These are phyloP conservation scores for Yarrowia divulgata DNA, from an alignment of 805 yeast species.

Conservation along the genomic window DNA sequence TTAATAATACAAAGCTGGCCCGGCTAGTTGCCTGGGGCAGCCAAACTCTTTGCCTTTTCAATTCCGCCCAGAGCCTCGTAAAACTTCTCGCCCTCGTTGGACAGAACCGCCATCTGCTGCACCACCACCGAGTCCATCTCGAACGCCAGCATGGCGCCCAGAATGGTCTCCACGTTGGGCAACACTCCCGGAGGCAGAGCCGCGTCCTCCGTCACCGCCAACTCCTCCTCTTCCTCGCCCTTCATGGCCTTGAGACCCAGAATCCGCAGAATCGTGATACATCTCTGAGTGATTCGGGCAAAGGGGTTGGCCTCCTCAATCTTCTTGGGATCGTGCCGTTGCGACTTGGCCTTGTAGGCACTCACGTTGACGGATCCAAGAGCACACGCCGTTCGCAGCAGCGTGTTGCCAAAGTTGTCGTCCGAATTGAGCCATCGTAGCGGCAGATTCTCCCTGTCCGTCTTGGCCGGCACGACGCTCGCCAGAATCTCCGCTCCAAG, in stretches of 20 bases:
- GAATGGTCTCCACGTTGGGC: constrained; percentile 52
- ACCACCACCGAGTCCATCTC: constrained; percentile 53
- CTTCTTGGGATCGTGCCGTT: constrained; percentile 30
- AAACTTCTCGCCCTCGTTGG: constrained; percentile 46
- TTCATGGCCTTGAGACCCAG: constrained; percentile 50
- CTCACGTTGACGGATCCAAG: constrained; percentile 51
- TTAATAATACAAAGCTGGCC: constrained; percentile 33
- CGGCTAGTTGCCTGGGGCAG: constrained; percentile 28
- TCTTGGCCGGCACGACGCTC: constrained; percentile 49
- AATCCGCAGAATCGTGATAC: constrained; percentile 49
- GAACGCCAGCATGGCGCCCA: constrained; percentile 52
- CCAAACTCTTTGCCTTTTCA: constrained; percentile 36
- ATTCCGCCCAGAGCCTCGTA: constrained; percentile 34
- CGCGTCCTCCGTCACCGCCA: constrained; percentile 2
- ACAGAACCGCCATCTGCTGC: constrained; percentile 49
- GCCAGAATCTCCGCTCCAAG: constrained; percentile 52
- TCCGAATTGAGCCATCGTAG: constrained; percentile 50
- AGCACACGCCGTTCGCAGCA: constrained; percentile 52
- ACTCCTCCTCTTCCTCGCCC: constrained; percentile 29
- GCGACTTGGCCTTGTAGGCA: constrained; percentile 41
- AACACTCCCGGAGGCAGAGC: constrained; percentile 49
- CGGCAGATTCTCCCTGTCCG: constrained; percentile 46
- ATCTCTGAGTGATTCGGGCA: constrained; percentile 51
- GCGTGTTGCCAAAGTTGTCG: constrained; percentile 52
- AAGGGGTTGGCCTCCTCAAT: constrained; percentile 48